phyloP scores from a whole-genome alignment of 2,329 filamentous ascomycete species.

The Bretziella fagacearum region DNA sequence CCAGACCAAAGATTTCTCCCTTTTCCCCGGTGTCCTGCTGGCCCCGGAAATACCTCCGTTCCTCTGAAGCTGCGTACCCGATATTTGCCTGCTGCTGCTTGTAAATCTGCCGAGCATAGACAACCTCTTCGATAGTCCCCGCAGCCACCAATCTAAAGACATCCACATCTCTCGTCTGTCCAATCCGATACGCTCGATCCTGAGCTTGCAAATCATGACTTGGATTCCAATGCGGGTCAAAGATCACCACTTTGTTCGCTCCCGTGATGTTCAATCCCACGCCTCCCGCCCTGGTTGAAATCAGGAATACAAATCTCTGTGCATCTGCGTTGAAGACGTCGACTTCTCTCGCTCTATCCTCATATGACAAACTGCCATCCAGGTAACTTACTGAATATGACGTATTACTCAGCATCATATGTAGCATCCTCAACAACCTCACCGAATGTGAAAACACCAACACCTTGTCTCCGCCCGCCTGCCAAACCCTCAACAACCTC shows the following conservation, averaged over 20 bases:
- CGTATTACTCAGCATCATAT: conserved; percentile 72
- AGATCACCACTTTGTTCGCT: conserved; percentile 93
- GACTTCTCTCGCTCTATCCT: conserved; percentile 66
- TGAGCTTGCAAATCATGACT: conserved; percentile 89
- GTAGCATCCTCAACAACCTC: conserved; percentile 64
- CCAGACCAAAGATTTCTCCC: conserved; percentile 83
- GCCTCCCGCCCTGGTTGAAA: conserved; percentile 83
- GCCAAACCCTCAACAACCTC: conserved; percentile 78
- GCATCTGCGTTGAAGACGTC: conserved; percentile 85
- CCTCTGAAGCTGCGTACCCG: conserved; percentile 79
- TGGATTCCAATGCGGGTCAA: conserved; percentile 97
- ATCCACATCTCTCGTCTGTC: conserved; percentile 81
- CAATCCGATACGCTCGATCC: conserved; percentile 89
- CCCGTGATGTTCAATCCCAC: conserved; percentile 93
- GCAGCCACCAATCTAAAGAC: conserved; percentile 82
- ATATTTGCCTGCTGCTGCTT: conserved; percentile 99
- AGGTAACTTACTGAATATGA: conserved; percentile 84
- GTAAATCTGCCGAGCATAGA: conserved; percentile 94
- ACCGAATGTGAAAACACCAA: conserved; percentile 91
- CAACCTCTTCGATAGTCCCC: conserved; percentile 91
- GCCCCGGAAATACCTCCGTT: conserved; percentile 88
- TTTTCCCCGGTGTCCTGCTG: conserved; percentile 70
- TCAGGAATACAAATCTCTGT: conserved; percentile 82
- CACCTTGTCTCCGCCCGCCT: conserved; percentile 79
- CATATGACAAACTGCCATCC: conserved; percentile 68